phyloP scores from a whole-genome alignment of 169 alveolate genomes.

The Cystoisospora suis region DNA sequence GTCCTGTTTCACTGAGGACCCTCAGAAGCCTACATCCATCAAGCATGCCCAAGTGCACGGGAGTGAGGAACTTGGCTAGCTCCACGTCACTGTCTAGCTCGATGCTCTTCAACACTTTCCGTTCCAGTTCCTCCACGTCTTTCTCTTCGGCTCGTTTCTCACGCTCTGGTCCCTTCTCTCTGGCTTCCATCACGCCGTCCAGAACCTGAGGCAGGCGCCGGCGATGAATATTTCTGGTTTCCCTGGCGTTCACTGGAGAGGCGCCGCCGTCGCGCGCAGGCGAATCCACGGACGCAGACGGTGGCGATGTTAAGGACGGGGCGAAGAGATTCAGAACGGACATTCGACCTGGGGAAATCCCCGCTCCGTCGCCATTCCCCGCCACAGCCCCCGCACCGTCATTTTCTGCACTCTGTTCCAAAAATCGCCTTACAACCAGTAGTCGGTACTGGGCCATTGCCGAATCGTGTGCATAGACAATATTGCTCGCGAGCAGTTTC shows the following conservation, averaged over 20 bases:
- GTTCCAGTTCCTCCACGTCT: neutral
- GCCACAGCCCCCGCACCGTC: too few species aligned
- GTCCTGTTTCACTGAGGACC: neutral
- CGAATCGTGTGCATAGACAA: neutral
- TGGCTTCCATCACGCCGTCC: neutral
- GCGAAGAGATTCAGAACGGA: too few species aligned
- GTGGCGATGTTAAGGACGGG: too few species aligned
- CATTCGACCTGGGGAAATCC: too few species aligned
- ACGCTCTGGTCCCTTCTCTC: neutral
- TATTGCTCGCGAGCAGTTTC: neutral
- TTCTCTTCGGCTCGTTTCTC: neutral
- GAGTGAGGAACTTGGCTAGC: neutral
- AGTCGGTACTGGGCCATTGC: neutral
- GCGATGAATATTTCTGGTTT: too few species aligned
- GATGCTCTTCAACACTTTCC: neutral
- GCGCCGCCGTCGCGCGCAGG: too few species aligned
- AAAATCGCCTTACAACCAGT: neutral
- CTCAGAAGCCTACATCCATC: neutral
- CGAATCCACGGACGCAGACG: too few species aligned
- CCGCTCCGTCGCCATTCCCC: too few species aligned
- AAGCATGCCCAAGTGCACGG: constrained; percentile 11
- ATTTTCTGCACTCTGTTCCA: too few species aligned
- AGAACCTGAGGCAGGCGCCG: neutral
- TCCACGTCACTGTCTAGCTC: neutral
- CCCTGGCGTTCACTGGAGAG: too few species aligned